Percentiles rank a stretch among this genome's conserved stretches.
Conservation (phyloP, 495 filamentous ascomycete genomes). For the Platismatia glauca region DNA sequence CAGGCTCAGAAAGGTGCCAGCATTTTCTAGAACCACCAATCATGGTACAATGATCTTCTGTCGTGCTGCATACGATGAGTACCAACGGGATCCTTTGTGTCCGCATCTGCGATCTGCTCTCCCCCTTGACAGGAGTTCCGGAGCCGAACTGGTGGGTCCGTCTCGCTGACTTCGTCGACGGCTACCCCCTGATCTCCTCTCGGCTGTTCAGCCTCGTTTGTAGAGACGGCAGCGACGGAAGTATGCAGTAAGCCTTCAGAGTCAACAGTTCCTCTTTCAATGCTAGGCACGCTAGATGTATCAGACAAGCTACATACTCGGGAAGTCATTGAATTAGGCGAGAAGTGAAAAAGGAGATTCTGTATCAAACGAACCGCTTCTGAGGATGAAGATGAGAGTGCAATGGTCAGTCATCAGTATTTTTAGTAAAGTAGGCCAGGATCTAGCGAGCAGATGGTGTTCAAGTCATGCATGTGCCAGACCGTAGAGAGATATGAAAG, state of each 20-base stretch:
- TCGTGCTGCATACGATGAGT: neutral
- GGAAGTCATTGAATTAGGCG: neutral
- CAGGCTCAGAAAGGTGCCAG: neutral
- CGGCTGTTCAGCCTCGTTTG: neutral
- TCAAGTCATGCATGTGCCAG: too few species aligned
- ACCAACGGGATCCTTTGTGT: neutral
- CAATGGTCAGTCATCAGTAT: neutral
- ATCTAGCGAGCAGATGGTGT: too few species aligned
- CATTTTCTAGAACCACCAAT: conserved; percentile 12
- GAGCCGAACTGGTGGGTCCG: neutral
- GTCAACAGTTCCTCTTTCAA: neutral
- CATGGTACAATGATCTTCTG: neutral
- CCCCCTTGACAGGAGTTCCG: neutral
- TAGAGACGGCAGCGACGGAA: neutral
- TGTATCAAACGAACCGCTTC: neutral
- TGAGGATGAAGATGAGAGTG: neutral
- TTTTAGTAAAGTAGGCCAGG: too few species aligned
- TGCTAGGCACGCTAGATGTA: neutral
- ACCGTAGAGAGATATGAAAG: too few species aligned
- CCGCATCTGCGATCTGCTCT: neutral
- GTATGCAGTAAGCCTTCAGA: neutral
- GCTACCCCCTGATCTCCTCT: neutral
- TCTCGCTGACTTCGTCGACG: neutral
- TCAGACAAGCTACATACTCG: neutral
- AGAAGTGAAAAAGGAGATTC: neutral